A percentile compares a stretch with the other conserved stretches of the same genome.
Evolutionary conservation across 177 flowering plant species (phyloP).

Genomic region (Telopea speciosissima): DNA sequence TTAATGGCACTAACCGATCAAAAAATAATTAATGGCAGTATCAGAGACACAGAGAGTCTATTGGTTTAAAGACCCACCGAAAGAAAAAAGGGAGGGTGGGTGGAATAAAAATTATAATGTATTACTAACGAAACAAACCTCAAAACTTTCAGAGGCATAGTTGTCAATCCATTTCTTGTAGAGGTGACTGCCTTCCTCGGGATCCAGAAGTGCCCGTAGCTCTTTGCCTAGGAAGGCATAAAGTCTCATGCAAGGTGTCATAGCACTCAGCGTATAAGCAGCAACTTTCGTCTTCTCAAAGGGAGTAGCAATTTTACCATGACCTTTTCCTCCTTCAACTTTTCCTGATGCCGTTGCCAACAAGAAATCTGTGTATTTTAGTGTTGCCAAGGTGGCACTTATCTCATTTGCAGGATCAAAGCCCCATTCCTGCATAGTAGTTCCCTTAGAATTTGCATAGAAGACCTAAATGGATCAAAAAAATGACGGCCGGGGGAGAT

Average conservation of each 20-base stretch:
- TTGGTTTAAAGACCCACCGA: no score
- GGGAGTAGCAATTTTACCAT: constrained; percentile 87
- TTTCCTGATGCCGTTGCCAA: constrained; percentile 95
- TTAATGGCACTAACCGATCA: neutral
- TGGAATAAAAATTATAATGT: neutral
- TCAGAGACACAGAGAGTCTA: no score
- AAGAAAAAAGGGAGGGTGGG: no score
- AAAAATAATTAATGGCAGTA: no score
- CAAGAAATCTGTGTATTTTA: constrained; percentile 69
- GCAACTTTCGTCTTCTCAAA: constrained; percentile 95
- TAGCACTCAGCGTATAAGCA: constrained; percentile 86
- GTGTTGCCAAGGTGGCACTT: constrained; percentile 49
- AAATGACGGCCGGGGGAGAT: neutral
- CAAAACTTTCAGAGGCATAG: constrained; percentile 58
- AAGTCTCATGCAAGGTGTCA: constrained; percentile 87
- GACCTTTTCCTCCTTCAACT: constrained; percentile 80
- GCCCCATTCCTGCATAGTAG: constrained; percentile 75
- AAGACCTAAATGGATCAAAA: neutral
- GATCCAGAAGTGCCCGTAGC: constrained; percentile 38
- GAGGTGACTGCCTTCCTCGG: constrained; percentile 37
- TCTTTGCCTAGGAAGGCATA: constrained; percentile 77
- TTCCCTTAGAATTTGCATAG: constrained; percentile 11
- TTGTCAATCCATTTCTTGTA: constrained; percentile 77
- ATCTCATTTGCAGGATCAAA: constrained; percentile 43
- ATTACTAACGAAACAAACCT: constrained; percentile 47